phyloP scores from a whole-genome alignment of 1,284 basidiomycete genomes.

The Boletus semigastroideus region DNA sequence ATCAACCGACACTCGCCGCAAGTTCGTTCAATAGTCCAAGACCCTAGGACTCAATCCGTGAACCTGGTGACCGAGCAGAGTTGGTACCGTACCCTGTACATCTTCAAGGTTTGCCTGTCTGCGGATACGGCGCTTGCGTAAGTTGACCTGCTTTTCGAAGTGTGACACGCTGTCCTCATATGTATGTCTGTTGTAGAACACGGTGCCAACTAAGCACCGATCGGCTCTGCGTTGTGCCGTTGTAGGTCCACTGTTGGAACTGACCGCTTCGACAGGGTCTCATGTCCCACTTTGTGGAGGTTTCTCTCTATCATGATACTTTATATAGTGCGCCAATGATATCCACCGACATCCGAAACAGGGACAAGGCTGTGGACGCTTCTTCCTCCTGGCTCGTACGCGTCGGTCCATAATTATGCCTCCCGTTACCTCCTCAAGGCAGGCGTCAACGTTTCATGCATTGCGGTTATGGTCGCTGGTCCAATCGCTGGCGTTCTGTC shows the following conservation, averaged over 20 bases:
- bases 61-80: neutral
- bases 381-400: neutral
- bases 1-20: no score
- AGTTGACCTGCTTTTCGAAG: neutral
- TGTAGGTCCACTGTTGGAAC: neutral
- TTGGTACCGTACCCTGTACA: neutral
- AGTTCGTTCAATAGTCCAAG: no score
- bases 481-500: conserved; percentile 5
- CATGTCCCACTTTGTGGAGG: neutral
- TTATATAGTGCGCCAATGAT: neutral
- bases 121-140: neutral
- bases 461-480: neutral
- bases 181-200: neutral
- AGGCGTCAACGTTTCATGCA: neutral
- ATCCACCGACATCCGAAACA: neutral
- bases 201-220: neutral
- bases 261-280: neutral
- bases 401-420: neutral
- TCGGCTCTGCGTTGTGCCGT: neutral
- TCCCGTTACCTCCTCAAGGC: neutral
- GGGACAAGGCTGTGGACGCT: neutral
- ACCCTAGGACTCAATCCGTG: neutral
- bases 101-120: neutral
- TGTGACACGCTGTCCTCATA: neutral
- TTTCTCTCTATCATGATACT: neutral